Evolutionary conservation across 129 eudicot genomes (phyloP), one percentile per base, ranked within the genome.

Genomic region (Flaveria ramosissima): DNA sequence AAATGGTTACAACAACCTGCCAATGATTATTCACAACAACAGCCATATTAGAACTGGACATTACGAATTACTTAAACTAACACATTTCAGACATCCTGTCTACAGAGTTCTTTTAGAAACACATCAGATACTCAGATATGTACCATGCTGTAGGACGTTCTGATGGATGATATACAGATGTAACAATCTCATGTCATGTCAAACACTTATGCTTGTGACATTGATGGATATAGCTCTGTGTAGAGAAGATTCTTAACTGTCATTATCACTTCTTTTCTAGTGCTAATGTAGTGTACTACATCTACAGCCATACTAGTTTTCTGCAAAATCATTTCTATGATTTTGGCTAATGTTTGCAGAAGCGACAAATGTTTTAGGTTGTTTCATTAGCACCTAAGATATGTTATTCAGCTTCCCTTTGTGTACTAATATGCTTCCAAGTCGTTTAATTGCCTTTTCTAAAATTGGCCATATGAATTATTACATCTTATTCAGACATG

Each of bases 1-100:
- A 94, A 20, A 94, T 94, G 45, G 99, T 94, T 77, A 94, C 99
- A 73, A 94, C 99, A 48, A 94, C 99, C 94, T 89, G 87, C 70
- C 66, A 64, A 70, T n/a, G 62, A 70, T 71, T 70, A 65, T 68
- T 24, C 47, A 60, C 27, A 77, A 17, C 71, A 68, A 69, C 30
- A 13, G 15, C 5, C 12, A 36, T 77, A 75, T 73, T 43, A 74
- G 9, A 55, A 70, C 61, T 41, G 45, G 24, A 53, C 27, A 23
- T 19, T n/a, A 76, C 16, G 8, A 53, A 30, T 53, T 36, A 63
- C 16, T 20, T 52, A 55, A 7, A 10, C 65, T 36, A 55, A 60
- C 11, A 41, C 27, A 75, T 17, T 45, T 70, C n/a, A 19, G 27
- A 75, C 7, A 39, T 43, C 60, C 32, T 57, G 15, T 57, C 60